phyloP scores from a whole-genome alignment of 177 flowering plant species.

The Vitis hybrid region DNA sequence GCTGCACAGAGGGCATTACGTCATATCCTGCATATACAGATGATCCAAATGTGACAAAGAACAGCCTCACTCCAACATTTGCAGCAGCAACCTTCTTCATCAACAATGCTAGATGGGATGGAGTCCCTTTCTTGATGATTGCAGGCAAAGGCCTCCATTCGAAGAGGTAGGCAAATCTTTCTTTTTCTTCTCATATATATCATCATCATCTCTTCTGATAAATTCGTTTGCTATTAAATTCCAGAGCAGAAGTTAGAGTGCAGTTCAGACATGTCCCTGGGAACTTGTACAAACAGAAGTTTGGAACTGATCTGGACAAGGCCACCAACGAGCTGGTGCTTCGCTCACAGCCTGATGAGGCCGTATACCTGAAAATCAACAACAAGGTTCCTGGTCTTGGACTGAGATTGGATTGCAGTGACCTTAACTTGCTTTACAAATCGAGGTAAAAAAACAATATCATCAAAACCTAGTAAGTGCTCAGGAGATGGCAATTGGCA shows the following conservation, averaged over 20 bases:
- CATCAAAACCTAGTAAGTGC: no score
- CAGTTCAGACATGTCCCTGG: slow-evolving; percentile 74
- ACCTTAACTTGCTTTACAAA: slow-evolving; percentile 18
- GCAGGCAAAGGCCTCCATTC: slow-evolving; percentile 58
- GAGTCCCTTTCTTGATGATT: slow-evolving; percentile 67
- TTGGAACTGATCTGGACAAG: slow-evolving; percentile 39
- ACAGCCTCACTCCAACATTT: slow-evolving; percentile 54
- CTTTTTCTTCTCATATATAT: background rate
- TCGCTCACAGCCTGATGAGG: slow-evolving; percentile 20
- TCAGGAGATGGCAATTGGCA: background rate
- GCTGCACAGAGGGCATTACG: slow-evolving; percentile 34
- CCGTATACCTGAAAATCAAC: slow-evolving; percentile 21
- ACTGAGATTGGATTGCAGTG: slow-evolving; percentile 18
- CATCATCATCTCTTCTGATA: background rate
- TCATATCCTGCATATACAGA: slow-evolving; percentile 45
- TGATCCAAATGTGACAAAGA: slow-evolving; percentile 43
- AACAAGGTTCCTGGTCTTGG: slow-evolving; percentile 26
- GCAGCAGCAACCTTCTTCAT: slow-evolving; percentile 57
- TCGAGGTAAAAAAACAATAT: slow-evolving; percentile 6
- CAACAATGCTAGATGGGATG: slow-evolving; percentile 67
- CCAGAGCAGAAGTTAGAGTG: slow-evolving; percentile 66
- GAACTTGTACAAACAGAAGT: slow-evolving; percentile 36
- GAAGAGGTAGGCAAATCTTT: slow-evolving; percentile 24
- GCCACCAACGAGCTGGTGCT: slow-evolving; percentile 24
- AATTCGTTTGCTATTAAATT: background rate